Conservation (phyloP, 352 stramenopile species). For the Phytophthora colocasiae region DNA sequence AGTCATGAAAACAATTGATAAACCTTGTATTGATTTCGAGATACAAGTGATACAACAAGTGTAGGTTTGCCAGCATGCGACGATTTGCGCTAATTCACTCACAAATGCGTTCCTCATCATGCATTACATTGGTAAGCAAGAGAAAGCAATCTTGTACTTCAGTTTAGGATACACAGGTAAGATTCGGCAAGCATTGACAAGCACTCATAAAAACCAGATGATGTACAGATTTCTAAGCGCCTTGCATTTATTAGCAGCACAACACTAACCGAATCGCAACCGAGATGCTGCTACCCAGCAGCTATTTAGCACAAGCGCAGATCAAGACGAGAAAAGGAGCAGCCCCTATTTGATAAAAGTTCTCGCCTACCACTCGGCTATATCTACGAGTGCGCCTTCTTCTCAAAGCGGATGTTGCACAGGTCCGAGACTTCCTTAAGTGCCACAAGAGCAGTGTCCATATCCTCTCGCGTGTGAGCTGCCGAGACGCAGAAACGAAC, state of each 20-base stretch:
- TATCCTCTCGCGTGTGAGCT: constrained; percentile 93
- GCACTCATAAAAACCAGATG: not conserved
- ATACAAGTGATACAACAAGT: too few species aligned
- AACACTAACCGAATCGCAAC: constrained; percentile 1
- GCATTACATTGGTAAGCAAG: too few species aligned
- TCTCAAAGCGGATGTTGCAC: constrained; percentile 78
- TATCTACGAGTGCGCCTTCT: constrained; percentile 27
- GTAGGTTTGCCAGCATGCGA: constrained; percentile 1
- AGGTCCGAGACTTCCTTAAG: constrained; percentile 93
- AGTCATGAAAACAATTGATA: too few species aligned
- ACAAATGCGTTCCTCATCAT: not conserved
- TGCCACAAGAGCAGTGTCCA: constrained; percentile 92
- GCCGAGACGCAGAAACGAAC: constrained; percentile 98
- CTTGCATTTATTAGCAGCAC: constrained; percentile 18
- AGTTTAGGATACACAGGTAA: too few species aligned
- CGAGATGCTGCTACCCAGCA: not conserved
- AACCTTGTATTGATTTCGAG: too few species aligned
- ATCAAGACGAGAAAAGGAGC: not conserved
- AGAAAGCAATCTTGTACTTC: too few species aligned
- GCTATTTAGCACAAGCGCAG: not conserved
- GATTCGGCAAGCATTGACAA: too few species aligned
- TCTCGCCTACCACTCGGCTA: not conserved
- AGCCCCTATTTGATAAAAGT: too few species aligned
- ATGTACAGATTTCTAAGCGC: constrained; percentile 21
- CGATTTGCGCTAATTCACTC: not conserved